Conservation (phyloP, 805 yeast species). For the Ogataea pilisensis region DNA sequence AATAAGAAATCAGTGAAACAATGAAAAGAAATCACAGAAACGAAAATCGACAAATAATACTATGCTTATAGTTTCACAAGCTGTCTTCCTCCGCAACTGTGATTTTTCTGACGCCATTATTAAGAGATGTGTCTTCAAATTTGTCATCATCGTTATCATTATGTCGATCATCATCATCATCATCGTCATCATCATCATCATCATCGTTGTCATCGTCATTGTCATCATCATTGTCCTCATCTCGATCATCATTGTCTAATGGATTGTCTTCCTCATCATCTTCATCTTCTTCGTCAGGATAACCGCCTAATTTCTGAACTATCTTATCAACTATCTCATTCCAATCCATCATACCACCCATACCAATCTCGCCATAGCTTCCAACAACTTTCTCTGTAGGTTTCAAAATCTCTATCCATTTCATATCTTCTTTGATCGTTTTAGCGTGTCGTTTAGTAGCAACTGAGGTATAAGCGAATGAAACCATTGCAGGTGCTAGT, state of each 20-base stretch:
- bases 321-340: constrained; percentile 55
- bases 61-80: too few species aligned
- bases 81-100: constrained; percentile 30
- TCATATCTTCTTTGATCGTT: constrained; percentile 55
- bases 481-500: constrained; percentile 59
- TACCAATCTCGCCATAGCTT: constrained; percentile 55
- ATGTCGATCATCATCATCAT: constrained; percentile 22
- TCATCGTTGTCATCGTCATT: constrained; percentile 28
- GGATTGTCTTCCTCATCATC: constrained; percentile 42
- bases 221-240: constrained; percentile 18
- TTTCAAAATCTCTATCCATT: constrained; percentile 55
- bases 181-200: constrained; percentile 26
- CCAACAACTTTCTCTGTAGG: constrained; percentile 57
- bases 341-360: constrained; percentile 71
- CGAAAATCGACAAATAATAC: too few species aligned
- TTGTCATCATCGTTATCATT: constrained; percentile 20
- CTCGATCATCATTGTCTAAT: constrained; percentile 31
- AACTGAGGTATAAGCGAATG: constrained; percentile 53
- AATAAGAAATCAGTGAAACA: too few species aligned
- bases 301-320: constrained; percentile 50
- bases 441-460: constrained; percentile 52
- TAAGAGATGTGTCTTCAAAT: constrained; percentile 14
- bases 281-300: constrained; percentile 48
- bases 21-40: too few species aligned
- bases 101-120: constrained; percentile 21